Conservation (phyloP, 179 eudicot genomes). For the Heliamphora pulchella region DNA sequence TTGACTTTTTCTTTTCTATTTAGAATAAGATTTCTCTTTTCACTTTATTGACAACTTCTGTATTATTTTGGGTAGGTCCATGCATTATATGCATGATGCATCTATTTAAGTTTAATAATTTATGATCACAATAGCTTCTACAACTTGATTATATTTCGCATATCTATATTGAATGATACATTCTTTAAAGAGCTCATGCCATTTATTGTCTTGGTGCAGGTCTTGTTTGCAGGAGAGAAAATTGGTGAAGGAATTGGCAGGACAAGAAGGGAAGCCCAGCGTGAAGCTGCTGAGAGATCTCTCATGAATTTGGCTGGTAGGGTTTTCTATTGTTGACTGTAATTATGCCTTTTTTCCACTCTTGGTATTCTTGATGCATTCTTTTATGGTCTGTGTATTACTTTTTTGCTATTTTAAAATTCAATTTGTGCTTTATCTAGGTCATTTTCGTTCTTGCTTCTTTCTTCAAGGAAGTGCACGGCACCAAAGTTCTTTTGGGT, state of each 20-base stretch:
- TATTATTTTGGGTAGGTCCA: background rate
- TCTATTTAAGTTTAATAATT: background rate
- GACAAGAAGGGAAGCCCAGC: constrained; percentile 62
- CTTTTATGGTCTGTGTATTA: background rate
- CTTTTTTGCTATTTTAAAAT: background rate
- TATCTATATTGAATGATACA: background rate
- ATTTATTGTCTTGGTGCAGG: constrained; percentile 35
- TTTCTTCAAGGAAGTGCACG: background rate
- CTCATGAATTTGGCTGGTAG: constrained; percentile 81
- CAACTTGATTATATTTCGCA: background rate
- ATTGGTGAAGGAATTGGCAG: constrained; percentile 57
- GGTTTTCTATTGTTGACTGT: background rate
- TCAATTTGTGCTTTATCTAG: background rate
- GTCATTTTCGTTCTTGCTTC: background rate
- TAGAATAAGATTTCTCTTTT: background rate
- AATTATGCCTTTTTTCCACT: no score
- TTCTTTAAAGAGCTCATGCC: background rate
- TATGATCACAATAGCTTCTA: background rate
- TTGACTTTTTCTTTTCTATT: background rate
- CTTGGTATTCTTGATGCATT: background rate
- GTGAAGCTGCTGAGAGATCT: constrained; percentile 52
- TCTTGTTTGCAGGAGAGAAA: constrained; percentile 64
- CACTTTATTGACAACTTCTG: background rate
- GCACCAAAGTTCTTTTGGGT: background rate
- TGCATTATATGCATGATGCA: background rate